Percentiles rank a stretch among this genome's conserved stretches.
These are phyloP conservation scores for Pestalotiopsis sp. DNA, from an alignment of 2,329 filamentous ascomycete species.

Conservation along the genomic window DNA sequence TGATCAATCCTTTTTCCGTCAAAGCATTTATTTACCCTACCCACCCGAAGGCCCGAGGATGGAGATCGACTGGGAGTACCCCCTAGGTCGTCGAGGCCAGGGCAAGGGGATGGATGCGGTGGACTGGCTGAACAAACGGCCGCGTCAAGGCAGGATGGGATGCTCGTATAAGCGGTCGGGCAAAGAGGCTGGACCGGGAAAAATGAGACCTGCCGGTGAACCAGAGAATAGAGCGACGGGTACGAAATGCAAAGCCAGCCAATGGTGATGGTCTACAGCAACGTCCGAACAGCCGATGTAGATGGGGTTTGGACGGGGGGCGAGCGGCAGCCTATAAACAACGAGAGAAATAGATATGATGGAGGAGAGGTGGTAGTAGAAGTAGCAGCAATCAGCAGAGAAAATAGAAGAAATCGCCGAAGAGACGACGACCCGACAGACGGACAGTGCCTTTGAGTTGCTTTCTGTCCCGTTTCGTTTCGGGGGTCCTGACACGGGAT, in stretches of 20 bases:
- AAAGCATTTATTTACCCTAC: slow-evolving; percentile 14
- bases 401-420: neutral
- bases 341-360: slow-evolving; percentile 19
- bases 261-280: neutral
- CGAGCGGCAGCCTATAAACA: slow-evolving; percentile 13
- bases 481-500: slow-evolving; percentile 2
- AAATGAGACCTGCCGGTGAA: slow-evolving; percentile 33
- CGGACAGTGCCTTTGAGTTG: neutral
- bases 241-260: neutral
- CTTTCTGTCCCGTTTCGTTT: neutral
- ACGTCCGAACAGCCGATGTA: neutral
- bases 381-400: neutral
- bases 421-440: neutral
- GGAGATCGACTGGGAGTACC: neutral
- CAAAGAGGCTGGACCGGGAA: slow-evolving; percentile 31
- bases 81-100: slow-evolving; percentile 17
- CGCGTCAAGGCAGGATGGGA: slow-evolving; percentile 20
- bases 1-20: neutral
- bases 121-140: slow-evolving; percentile 17
- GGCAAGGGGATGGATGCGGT: neutral
- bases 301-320: neutral
- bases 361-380: slow-evolving; percentile 24
- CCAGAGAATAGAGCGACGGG: slow-evolving; percentile 16
- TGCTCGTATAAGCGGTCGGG: slow-evolving; percentile 29
- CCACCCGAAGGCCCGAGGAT: neutral